Conservation (phyloP, 2,329 filamentous ascomycete genomes). For the Colletotrichum neosansevieriae region DNA sequence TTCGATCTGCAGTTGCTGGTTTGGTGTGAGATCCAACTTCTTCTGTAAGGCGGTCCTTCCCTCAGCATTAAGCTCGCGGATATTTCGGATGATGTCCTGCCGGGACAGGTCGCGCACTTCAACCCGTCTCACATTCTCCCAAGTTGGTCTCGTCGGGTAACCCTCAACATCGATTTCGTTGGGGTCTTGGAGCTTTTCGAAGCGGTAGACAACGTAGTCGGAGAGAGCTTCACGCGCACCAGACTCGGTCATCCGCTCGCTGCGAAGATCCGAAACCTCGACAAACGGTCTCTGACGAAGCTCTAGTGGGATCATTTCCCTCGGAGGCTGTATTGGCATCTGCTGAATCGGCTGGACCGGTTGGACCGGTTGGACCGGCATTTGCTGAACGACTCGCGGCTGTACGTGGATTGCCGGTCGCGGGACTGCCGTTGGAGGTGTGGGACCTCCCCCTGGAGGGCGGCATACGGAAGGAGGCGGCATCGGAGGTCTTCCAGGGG, state of each 20-base stretch:
- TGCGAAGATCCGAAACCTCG: constrained; percentile 52
- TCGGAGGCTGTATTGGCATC: constrained; percentile 24
- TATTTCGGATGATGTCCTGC: constrained; percentile 50
- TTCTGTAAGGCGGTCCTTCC: constrained; percentile 53
- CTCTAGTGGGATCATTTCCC: constrained; percentile 31
- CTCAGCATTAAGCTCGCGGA: constrained; percentile 52
- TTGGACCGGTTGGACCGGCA: constrained; percentile 5
- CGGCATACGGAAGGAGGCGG: background rate
- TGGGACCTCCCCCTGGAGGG: background rate
- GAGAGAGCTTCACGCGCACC: constrained; percentile 56
- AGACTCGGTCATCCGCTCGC: constrained; percentile 51
- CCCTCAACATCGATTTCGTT: constrained; percentile 54
- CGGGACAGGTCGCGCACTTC: constrained; percentile 54
- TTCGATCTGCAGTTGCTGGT: constrained; percentile 58
- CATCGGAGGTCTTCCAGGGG: background rate
- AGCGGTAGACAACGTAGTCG: constrained; percentile 54
- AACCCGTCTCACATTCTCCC: constrained; percentile 53
- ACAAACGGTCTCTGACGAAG: constrained; percentile 39
- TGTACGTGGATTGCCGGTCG: background rate
- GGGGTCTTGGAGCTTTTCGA: constrained; percentile 53
- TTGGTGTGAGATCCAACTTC: constrained; percentile 50
- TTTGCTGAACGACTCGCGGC: background rate
- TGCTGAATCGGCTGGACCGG: constrained; percentile 4
- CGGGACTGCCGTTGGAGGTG: background rate
- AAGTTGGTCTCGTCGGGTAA: constrained; percentile 49